phyloP scores from a whole-genome alignment of 176 grass and related monocot species.

The Carex littledalei region DNA sequence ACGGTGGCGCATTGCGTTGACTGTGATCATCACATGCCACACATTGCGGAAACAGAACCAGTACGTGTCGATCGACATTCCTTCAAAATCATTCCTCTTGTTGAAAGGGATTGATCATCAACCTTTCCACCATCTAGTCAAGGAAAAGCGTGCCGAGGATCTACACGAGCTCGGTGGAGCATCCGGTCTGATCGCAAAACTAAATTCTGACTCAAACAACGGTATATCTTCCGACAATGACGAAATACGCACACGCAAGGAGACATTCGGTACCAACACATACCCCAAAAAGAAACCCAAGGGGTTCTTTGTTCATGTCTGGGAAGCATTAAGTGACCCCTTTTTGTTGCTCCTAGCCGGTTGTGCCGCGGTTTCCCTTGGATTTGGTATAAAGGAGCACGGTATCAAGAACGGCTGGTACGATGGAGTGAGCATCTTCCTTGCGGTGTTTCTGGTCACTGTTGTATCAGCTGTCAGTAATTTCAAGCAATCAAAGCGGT shows the following conservation, averaged over 20 bases:
- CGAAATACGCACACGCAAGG: slow-evolving; percentile 30
- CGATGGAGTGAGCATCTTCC: slow-evolving; percentile 67
- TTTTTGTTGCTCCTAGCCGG: slow-evolving; percentile 56
- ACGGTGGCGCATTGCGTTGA: slow-evolving; percentile 31
- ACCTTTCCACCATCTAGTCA: slow-evolving; percentile 39
- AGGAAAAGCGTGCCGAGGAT: slow-evolving; percentile 17
- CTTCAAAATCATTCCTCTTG: neutral
- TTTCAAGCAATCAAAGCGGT: slow-evolving; percentile 44
- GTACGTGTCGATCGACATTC: neutral
- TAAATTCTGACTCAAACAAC: slow-evolving; percentile 27
- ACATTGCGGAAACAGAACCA: slow-evolving; percentile 15
- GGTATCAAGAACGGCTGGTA: slow-evolving; percentile 63
- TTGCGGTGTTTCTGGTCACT: slow-evolving; percentile 56
- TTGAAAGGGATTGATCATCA: neutral
- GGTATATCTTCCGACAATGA: slow-evolving; percentile 29
- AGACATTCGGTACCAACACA: slow-evolving; percentile 49
- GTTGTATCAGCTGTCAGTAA: slow-evolving; percentile 59
- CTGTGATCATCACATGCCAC: slow-evolving; percentile 44
- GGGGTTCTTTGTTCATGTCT: slow-evolving; percentile 40
- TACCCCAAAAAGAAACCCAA: slow-evolving; percentile 55
- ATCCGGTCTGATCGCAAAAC: neutral
- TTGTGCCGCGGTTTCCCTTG: slow-evolving; percentile 54
- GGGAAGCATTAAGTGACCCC: slow-evolving; percentile 45
- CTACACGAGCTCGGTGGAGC: slow-evolving; percentile 34
- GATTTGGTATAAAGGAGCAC: slow-evolving; percentile 66